Evolutionary conservation across 148 eudicot species (phyloP), one percentile per base, ranked within the genome.

Genomic region (Dianthus caryophyllus): DNA sequence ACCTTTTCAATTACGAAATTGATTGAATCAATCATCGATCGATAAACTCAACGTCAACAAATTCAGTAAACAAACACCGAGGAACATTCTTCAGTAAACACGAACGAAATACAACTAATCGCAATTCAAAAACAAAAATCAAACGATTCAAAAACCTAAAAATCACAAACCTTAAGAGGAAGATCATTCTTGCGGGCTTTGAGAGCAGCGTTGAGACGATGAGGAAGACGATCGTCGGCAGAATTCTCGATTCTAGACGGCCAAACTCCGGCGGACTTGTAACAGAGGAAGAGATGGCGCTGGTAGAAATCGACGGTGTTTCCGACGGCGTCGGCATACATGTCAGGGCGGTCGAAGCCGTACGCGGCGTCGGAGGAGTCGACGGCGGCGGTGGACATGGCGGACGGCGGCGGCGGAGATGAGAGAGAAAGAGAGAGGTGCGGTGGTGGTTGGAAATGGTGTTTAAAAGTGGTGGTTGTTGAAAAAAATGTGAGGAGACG

Each of bases 261-360:
- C 97, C 97, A 91, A 18, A 75, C 29, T 0, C 73, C 81, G 64
- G 79, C 73, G 39, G 71, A 59, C 60, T 80, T 80, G 82, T 85
- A 87, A 78, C 88, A 84, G 64, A 91, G 96, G 65, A 91, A 84
- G 29, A 90, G 64, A 73, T 90, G 97, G 41, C 97, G 84, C 17
- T 81, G 86, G 80, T 79, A 83, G 16, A 80, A 68, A 15, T 81
- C 74, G 24, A 84, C 81, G 49, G 89, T 84, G 65, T 85, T 84
- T 31, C 81, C 76, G 58, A 90, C 82, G 8, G 76, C 62, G 57
- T 6, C 17, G 12, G 68, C 11, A 78, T 56, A 84, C 97, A 90
- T 90, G 71, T 90, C 97, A 14, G 76, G 64, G 4, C 97, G 85
- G 43, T 81, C 69, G 73, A 90, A 90, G 1, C 97, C 97, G 69